A percentile compares a stretch with the other conserved stretches of the same genome.
These are phyloP conservation scores for Cryptomeria japonica DNA, from an alignment of 75 land plant genomes.

Conservation along the genomic window DNA sequence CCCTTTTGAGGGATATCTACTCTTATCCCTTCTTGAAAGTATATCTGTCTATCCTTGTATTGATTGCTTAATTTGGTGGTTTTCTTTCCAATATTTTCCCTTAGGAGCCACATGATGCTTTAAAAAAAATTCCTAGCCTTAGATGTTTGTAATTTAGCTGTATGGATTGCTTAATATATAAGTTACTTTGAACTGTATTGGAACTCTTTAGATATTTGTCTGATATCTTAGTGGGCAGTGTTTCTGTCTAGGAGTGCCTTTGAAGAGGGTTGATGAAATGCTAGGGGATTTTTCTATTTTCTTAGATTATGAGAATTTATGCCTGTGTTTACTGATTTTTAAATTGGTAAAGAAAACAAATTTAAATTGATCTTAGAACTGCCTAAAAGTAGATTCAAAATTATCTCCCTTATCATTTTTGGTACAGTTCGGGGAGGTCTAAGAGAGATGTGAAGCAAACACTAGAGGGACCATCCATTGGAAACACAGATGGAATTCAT, in stretches of 20 bases:
- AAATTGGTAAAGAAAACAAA: not conserved
- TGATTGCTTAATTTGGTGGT: not conserved
- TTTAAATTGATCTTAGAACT: not conserved
- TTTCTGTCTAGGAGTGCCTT: not conserved
- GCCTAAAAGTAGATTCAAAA: not conserved
- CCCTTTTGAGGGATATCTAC: not conserved
- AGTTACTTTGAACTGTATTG: not conserved
- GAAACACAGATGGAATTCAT: slow-evolving; percentile 12
- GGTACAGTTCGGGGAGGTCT: slow-evolving; percentile 50
- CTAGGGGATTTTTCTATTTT: not conserved
- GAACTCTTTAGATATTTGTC: not conserved
- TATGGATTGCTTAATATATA: not conserved
- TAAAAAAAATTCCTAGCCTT: not conserved
- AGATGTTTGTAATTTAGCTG: not conserved
- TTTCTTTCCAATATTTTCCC: not conserved
- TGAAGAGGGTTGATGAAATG: not conserved
- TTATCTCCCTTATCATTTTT: not conserved
- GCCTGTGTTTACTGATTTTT: not conserved
- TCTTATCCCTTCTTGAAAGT: not conserved
- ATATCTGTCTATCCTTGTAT: not conserved
- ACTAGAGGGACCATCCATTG: slow-evolving; percentile 27
- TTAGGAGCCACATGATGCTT: not conserved
- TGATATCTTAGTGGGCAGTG: not conserved
- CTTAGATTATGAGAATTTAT: not conserved
- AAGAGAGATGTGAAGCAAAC: slow-evolving; percentile 61